Evolutionary conservation across 495 filamentous ascomycete species (phyloP).

Genomic region (Xylaria venustula): DNA sequence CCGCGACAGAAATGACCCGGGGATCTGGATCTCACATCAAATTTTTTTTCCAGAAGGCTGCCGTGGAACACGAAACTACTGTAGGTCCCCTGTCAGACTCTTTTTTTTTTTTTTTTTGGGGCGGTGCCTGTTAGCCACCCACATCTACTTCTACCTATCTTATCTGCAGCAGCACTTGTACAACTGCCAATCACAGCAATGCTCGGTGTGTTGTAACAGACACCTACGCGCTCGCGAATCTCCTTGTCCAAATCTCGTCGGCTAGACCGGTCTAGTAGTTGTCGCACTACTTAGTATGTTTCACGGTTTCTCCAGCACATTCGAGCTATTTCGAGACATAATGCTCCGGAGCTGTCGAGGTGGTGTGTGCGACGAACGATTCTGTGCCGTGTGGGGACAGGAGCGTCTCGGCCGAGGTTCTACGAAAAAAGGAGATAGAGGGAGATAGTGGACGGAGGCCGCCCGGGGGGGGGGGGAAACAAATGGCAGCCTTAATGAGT

Average conservation of each 20-base stretch:
- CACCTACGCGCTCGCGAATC: neutral
- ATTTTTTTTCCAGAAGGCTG: neutral
- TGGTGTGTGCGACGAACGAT: neutral
- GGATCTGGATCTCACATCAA: conserved; percentile 11
- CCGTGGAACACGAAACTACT: too few species aligned
- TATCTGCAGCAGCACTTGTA: too few species aligned
- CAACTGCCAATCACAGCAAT: too few species aligned
- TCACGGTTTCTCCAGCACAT: neutral
- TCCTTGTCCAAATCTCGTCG: neutral
- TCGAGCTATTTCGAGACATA: neutral
- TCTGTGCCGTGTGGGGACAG: too few species aligned
- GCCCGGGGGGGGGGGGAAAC: neutral
- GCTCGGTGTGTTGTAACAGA: neutral
- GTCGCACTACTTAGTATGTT: neutral
- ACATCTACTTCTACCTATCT: neutral
- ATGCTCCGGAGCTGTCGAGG: neutral
- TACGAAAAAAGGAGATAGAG: too few species aligned
- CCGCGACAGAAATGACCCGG: neutral
- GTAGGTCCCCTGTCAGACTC: too few species aligned
- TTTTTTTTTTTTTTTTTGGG: too few species aligned
- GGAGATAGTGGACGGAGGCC: neutral
- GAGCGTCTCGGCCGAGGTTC: neutral
- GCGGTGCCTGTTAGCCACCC: too few species aligned
- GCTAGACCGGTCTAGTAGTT: neutral
- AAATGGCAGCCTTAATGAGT: conserved; percentile 6